These are phyloP conservation scores for Mycena chlorophos DNA, from an alignment of 768 basidiomycete species.

Conservation along the genomic window DNA sequence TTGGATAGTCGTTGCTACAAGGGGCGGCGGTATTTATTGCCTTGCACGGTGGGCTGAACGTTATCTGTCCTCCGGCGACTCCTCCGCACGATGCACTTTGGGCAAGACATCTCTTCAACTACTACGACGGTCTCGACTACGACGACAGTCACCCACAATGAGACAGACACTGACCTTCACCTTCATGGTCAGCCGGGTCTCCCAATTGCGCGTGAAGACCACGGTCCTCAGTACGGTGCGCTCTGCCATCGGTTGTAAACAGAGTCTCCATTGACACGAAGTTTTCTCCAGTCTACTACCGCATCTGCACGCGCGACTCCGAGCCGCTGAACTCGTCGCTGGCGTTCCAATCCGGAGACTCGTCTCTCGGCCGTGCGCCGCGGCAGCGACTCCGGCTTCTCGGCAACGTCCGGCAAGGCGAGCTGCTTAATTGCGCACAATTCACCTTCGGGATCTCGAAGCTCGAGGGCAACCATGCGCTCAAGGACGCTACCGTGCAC, in stretches of 20 bases:
- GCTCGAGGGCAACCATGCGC: slow-evolving; percentile 4
- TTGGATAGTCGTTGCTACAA: too few relatives aligned
- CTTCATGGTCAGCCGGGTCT: background rate
- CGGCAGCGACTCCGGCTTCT: slow-evolving; percentile 6
- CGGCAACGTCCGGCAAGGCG: slow-evolving; percentile 1
- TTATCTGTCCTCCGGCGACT: too few relatives aligned
- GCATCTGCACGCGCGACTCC: slow-evolving; percentile 5
- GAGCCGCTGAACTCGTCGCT: slow-evolving; percentile 6
- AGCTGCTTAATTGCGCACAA: slow-evolving; percentile 6
- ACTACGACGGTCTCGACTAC: slow-evolving; percentile 8
- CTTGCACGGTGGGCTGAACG: too few relatives aligned
- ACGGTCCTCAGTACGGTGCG: slow-evolving; percentile 2
- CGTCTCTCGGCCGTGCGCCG: slow-evolving; percentile 4
- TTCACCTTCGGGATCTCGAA: slow-evolving; percentile 4
- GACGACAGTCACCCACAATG: slow-evolving; percentile 8
- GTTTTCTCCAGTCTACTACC: slow-evolving; percentile 6
- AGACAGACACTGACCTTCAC: slow-evolving; percentile 4
- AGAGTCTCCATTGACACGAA: background rate
- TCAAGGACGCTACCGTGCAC: slow-evolving; percentile 4
- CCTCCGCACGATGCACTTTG: too few relatives aligned
- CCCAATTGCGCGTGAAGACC: slow-evolving; percentile 1
- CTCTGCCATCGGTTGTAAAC: background rate
- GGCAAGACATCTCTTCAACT: slow-evolving; percentile 2
- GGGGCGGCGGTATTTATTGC: too few relatives aligned
- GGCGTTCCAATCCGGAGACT: slow-evolving; percentile 7